Evolutionary conservation across 208 protist genomes (phyloP).

Genomic region (Trypanosoma theileri): DNA sequence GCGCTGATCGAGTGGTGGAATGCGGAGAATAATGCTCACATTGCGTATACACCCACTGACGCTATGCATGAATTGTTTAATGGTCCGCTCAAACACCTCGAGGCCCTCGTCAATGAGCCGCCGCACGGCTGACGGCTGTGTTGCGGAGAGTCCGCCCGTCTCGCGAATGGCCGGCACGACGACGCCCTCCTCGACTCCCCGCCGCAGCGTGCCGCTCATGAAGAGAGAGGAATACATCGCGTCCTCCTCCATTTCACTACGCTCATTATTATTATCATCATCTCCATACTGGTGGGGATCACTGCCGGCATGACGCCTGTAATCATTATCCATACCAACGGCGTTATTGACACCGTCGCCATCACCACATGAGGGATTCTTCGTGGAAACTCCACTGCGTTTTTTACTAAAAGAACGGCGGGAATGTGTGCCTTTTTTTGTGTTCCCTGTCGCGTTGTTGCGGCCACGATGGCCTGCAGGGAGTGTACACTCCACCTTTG

Average conservation of each 20-base stretch:
- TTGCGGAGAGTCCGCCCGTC: not conserved
- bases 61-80: constrained; percentile 30
- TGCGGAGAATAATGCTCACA: constrained; percentile 30
- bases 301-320: too few species aligned
- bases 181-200: constrained; percentile 20
- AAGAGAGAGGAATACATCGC: constrained; percentile 30
- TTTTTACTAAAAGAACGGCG: too few species aligned
- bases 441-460: not conserved
- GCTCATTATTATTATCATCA: not conserved
- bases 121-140: not conserved
- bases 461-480: constrained; percentile 1
- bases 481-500: constrained; percentile 18
- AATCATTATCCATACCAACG: too few species aligned
- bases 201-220: constrained; percentile 24
- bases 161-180: constrained; percentile 14
- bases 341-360: not conserved
- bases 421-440: too few species aligned
- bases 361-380: not conserved
- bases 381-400: too few species aligned
- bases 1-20: constrained; percentile 20
- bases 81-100: constrained; percentile 23
- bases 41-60: constrained; percentile 27
- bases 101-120: constrained; percentile 25
- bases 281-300: not conserved
- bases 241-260: constrained; percentile 13